Evolutionary conservation across 495 filamentous ascomycete species (phyloP).

Genomic region (Penicillium flavigenum): DNA sequence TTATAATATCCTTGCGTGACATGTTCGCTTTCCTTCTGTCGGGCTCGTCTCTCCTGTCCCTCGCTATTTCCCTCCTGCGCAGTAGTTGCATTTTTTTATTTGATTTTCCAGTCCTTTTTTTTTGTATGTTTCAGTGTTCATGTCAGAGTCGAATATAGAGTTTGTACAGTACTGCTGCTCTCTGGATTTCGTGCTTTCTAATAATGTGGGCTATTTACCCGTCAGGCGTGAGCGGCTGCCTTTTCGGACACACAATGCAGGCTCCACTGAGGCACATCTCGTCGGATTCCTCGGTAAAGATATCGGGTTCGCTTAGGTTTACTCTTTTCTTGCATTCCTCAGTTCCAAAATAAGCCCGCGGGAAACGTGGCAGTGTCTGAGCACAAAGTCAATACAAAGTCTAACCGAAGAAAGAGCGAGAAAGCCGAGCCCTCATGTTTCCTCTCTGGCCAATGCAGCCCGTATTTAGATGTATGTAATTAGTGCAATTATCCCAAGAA

Average conservation of each 20-base stretch:
- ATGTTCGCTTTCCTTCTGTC: conserved; percentile 1
- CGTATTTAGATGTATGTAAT: neutral
- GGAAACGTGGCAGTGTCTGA: conserved; percentile 20
- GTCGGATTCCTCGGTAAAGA: conserved; percentile 2
- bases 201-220: neutral
- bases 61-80: neutral
- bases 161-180: neutral
- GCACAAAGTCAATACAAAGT: conserved; percentile 1
- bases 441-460: no score
- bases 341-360: conserved; percentile 3
- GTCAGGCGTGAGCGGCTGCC: neutral
- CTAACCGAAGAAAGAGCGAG: neutral
- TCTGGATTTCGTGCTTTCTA: neutral
- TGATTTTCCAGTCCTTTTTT: neutral
- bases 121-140: neutral
- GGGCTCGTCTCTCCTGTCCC: neutral
- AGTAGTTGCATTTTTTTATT: neutral
- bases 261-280: neutral
- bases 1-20: conserved; percentile 10
- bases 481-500: neutral
- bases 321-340: conserved; percentile 16
- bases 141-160: neutral
- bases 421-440: neutral
- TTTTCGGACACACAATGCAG: neutral
- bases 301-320: neutral